phyloP scores from a whole-genome alignment of 768 basidiomycete genomes.

The Candolleomyces aberdarensis region DNA sequence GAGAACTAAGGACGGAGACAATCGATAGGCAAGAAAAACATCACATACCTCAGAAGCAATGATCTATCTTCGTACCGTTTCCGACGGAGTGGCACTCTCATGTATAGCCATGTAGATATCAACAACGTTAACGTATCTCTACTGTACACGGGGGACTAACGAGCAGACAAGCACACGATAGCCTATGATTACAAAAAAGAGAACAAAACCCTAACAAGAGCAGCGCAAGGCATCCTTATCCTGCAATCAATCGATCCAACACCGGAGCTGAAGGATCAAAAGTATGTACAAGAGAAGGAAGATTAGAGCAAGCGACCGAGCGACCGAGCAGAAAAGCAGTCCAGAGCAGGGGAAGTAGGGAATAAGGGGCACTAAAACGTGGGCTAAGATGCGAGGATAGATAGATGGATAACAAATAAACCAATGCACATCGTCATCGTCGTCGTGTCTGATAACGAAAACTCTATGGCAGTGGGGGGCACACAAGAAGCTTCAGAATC shows the following conservation, averaged over 20 bases:
- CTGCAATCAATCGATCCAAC: neutral
- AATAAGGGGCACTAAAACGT: neutral
- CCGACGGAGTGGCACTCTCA: too few relatives aligned
- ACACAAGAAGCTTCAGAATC: neutral
- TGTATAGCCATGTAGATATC: too few relatives aligned
- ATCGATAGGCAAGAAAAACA: too few relatives aligned
- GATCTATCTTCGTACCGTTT: too few relatives aligned
- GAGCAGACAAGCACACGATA: neutral
- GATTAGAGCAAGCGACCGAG: neutral
- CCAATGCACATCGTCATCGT: neutral
- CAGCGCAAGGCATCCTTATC: neutral
- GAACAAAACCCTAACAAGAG: neutral
- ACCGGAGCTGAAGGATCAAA: neutral
- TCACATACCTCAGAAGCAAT: too few relatives aligned
- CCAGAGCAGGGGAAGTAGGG: neutral
- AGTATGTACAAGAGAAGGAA: neutral
- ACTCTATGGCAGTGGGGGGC: neutral
- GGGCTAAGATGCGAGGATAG: neutral
- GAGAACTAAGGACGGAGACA: too few relatives aligned
- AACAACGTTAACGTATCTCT: neutral
- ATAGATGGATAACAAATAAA: neutral
- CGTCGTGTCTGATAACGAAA: neutral
- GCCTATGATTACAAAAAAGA: neutral
- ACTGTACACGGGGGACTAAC: neutral
- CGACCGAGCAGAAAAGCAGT: neutral